phyloP scores from a whole-genome alignment of 441 rosid genomes.

The Brassica hybrid region DNA sequence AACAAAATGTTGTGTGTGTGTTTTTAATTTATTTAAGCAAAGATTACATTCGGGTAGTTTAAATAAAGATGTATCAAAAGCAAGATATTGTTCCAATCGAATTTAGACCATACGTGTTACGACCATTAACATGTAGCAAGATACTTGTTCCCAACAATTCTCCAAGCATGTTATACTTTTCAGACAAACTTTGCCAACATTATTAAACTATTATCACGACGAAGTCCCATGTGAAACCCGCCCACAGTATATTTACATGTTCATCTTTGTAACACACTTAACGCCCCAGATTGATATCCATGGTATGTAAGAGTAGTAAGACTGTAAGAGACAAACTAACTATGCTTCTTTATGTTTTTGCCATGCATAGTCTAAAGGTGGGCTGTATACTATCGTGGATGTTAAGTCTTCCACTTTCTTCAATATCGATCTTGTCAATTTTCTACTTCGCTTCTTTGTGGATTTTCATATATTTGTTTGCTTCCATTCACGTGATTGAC shows the following conservation, averaged over 20 bases:
- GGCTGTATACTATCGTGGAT: too few relatives aligned
- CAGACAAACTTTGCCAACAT: not conserved
- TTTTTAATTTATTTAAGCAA: not conserved
- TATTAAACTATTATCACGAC: not conserved
- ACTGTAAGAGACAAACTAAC: not conserved
- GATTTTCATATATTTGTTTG: not conserved
- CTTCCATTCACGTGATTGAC: not conserved
- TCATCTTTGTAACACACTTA: not conserved
- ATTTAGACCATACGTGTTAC: constrained; percentile 11
- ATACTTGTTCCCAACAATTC: not conserved
- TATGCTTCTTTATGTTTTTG: not conserved
- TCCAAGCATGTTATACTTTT: not conserved
- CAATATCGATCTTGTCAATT: not conserved
- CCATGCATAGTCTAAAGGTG: not conserved
- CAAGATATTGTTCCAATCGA: not conserved
- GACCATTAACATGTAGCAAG: not conserved
- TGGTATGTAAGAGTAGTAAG: not conserved
- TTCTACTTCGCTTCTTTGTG: not conserved
- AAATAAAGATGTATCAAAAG: not conserved
- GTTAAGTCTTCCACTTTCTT: not conserved
- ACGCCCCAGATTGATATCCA: not conserved
- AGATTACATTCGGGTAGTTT: not conserved
- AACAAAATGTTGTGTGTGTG: not conserved
- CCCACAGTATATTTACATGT: not conserved
- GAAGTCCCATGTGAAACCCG: not conserved